phyloP scores from a whole-genome alignment of 2,329 filamentous ascomycete species.

The Graphilbum fragrans region DNA sequence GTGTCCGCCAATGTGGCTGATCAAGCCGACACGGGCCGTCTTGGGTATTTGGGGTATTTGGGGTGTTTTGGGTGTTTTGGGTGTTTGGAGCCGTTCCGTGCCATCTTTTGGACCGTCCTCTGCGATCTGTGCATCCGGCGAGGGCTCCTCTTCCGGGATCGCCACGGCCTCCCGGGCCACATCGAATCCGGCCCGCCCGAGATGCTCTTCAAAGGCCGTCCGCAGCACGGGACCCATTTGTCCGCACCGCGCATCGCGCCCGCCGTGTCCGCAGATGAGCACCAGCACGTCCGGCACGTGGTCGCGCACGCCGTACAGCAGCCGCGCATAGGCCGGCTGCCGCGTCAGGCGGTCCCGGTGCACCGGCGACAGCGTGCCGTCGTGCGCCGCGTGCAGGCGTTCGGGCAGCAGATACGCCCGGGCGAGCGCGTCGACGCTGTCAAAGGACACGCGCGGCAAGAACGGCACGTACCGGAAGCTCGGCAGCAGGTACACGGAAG shows the following conservation, averaged over 20 bases:
- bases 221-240: constrained; percentile 63
- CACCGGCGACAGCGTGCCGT: constrained; percentile 39
- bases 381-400: constrained; percentile 49
- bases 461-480: constrained; percentile 70
- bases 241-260: constrained; percentile 73
- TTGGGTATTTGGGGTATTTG: not conserved
- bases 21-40: constrained; percentile 52
- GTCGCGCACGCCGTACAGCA: constrained; percentile 44
- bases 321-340: constrained; percentile 38
- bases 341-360: constrained; percentile 39
- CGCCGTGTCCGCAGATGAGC: constrained; percentile 78
- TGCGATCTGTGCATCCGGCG: not conserved
- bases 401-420: constrained; percentile 55
- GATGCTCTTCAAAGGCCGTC: constrained; percentile 53
- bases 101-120: not conserved
- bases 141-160: constrained; percentile 16
- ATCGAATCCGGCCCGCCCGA: constrained; percentile 35
- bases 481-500: constrained; percentile 67
- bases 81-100: not conserved
- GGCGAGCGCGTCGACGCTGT: constrained; percentile 43
- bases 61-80: not conserved
- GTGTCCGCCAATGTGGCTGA: constrained; percentile 75
- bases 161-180: constrained; percentile 34
- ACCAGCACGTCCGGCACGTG: constrained; percentile 56
- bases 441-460: constrained; percentile 49